Base-by-base conservation (phyloP, 108 stramenopile species). In the Nitzschia sp. region DNA sequence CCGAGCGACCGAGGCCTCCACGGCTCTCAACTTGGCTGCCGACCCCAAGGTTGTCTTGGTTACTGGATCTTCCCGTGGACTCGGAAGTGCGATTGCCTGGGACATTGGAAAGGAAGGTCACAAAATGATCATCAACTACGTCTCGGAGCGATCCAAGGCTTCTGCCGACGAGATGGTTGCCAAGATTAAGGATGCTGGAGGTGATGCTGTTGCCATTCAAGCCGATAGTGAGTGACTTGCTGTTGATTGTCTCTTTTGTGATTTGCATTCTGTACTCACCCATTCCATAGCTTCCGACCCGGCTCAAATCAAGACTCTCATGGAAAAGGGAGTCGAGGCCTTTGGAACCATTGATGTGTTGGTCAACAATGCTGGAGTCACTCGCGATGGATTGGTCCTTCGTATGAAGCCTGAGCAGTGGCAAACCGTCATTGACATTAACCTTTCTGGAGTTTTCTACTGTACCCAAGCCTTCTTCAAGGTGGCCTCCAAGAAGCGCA, bases 361-460 rank as follows among this genome's bases (percentile, higher is more conserved):
- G 17, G 86, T 98, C 67, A 98, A 98, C 82, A 98, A 98, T 64
- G 97, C 97, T 70, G 97, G 97, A 52, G 97, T 98, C 67, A 98
- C 96, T 37, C 67, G 75, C 11, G 96, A 97, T 70, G 87, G 82
- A 10, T 85, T 98, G n/a, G 88, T 93, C 3, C 74, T 96, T 92
- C 83, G 95, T 43, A 98, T 98, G 97, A 96, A 96, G 77, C 92
- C 91, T 0, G 78, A 91, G 25, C 82, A 89, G 63, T 98, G 95
- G 95, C 96, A 95, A 81, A 60, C 65, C 19, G 97, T 98, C 41
- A 97, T 98, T 72, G 95, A 98, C 78, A 72, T 92, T 65, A 98
- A 98, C 80, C 77, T 98, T 14, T 85, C 82, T 43, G 97, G 97
- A 29, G 96, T 97, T 43, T 98, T 98, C 81, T 95, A 95, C 84